Base-by-base conservation (phyloP, 106 monocot species). In the Acanthochlamys bracteata region DNA sequence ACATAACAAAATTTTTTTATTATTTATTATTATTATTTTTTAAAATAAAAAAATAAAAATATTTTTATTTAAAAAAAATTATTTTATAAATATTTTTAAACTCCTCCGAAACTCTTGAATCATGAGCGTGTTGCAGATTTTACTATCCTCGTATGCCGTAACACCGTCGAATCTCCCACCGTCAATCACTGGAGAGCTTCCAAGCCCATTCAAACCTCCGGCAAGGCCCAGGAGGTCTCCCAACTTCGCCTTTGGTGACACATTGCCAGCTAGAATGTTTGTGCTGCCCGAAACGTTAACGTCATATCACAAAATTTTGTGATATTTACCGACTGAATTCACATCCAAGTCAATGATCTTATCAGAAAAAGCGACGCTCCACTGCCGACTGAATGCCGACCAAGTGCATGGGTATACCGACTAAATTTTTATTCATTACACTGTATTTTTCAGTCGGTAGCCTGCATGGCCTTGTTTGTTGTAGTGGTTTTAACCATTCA, bases 91-190 rank as follows among this genome's bases (percentile, higher is more conserved):
- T n/a, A n/a, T n/a, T n/a, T n/a, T n/a, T n/a, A 22, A 20, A 15
- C n/a, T 55, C 55, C 55, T 55, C 55, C 21, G 55, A 20, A 55
- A 55, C 55, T 55, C 55, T 22, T 55, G 55, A 7, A 55, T 55
- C 55, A 20, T 55, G 0, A 55, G 55, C 55, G 21, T 55, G 55
- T 55, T 55, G 22, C 55, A 55, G 3, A 55, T 20, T 20, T 55
- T 55, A 20, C 55, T 55, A 10, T 55, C 55, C 55, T 55, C 20
- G 55, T 55, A 55, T 20, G 55, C 55, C 22, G 9, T 55, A 10
- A 20, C 55, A 55, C 55, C 55, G 10, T 55, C 55, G 10, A 55
- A 55, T 10, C 21, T 55, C 22, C 55, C 55, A 20, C 55, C 55
- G 9, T 55, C 55, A 20, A 55, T 55, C 55, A 55, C 21, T 3